These are phyloP conservation scores for Cladosporium sp. DNA, from an alignment of 2,329 filamentous ascomycete species.

Conservation along the genomic window DNA sequence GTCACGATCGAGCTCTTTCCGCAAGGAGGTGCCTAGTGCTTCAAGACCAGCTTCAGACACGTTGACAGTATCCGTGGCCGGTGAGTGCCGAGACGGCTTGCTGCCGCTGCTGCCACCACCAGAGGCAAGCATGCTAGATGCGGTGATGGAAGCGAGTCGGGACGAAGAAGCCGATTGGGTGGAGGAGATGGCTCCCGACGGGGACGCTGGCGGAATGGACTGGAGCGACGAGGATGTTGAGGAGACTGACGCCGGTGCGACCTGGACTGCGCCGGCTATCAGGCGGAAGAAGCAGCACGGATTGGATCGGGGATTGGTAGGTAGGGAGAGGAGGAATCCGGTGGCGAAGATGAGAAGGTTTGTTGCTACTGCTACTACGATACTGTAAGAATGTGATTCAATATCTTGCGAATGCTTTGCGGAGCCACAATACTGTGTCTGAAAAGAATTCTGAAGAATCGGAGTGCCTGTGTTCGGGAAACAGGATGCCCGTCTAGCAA, in stretches of 20 bases:
- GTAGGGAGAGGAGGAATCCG: slow-evolving; percentile 17
- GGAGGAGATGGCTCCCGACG: slow-evolving; percentile 1
- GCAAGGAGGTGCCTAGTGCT: neutral
- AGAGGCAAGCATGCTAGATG: slow-evolving; percentile 26
- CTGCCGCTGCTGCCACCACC: slow-evolving; percentile 25
- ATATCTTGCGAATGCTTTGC: too few species aligned
- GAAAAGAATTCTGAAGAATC: too few species aligned
- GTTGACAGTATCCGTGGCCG: neutral
- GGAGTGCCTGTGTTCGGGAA: too few species aligned
- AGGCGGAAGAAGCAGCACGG: slow-evolving; percentile 15
- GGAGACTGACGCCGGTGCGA: slow-evolving; percentile 27
- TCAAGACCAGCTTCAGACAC: neutral
- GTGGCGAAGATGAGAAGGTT: slow-evolving; percentile 27
- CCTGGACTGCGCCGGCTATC: slow-evolving; percentile 24
- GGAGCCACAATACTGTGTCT: too few species aligned
- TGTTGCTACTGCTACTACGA: slow-evolving; percentile 25
- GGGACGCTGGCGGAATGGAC: slow-evolving; percentile 19
- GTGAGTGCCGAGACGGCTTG: neutral
- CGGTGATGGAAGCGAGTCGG: slow-evolving; percentile 19
- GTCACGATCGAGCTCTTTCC: neutral
- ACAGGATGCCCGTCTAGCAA: too few species aligned
- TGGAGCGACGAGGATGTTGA: slow-evolving; percentile 27
- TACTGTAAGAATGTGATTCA: neutral
- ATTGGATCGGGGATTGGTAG: slow-evolving; percentile 13
- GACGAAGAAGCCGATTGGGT: slow-evolving; percentile 4